A percentile compares a stretch with the other conserved stretches of the same genome.
Evolutionary conservation across 1,139 yeast genomes (phyloP).

Genomic region (Dujonia santamariae): DNA sequence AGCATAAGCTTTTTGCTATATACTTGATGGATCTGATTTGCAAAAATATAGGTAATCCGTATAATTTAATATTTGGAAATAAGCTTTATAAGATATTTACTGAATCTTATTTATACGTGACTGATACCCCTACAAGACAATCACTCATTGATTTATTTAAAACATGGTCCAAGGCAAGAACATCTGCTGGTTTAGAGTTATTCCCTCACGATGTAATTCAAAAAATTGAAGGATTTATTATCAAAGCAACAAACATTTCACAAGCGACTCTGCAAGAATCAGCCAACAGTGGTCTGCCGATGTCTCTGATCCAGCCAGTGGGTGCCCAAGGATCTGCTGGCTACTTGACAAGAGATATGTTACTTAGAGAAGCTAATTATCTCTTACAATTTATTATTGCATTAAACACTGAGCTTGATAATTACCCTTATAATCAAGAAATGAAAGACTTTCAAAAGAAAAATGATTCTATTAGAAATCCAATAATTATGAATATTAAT

Average conservation of each 20-base stretch:
- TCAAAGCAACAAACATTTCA: constrained; percentile 31
- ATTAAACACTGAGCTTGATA: constrained; percentile 14
- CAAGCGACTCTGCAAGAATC: constrained; percentile 3
- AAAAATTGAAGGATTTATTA: constrained; percentile 39
- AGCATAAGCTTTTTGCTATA: constrained; percentile 35
- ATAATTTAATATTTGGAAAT: constrained; percentile 34
- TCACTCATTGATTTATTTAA: constrained; percentile 36
- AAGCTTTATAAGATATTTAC: constrained; percentile 34
- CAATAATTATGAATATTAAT: constrained; percentile 30
- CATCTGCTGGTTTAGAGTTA: constrained; percentile 33
- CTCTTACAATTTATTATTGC: constrained; percentile 30
- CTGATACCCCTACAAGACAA: constrained; percentile 38
- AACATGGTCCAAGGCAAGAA: constrained; percentile 36
- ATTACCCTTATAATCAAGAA: constrained; percentile 9
- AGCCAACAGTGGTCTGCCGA: neutral
- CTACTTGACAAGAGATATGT: constrained; percentile 23
- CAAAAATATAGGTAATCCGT: constrained; percentile 45
- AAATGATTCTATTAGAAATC: constrained; percentile 24
- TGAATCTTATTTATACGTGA: constrained; percentile 37
- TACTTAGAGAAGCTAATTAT: constrained; percentile 31
- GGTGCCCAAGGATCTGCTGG: too few relatives aligned
- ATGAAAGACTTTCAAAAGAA: constrained; percentile 12
- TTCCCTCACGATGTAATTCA: constrained; percentile 28
- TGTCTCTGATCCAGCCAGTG: constrained; percentile 13
- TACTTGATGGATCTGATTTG: constrained; percentile 43